Evolutionary conservation across 106 monocot species (phyloP), one percentile per base, ranked within the genome.

Genomic region (Chionographis japonica): DNA sequence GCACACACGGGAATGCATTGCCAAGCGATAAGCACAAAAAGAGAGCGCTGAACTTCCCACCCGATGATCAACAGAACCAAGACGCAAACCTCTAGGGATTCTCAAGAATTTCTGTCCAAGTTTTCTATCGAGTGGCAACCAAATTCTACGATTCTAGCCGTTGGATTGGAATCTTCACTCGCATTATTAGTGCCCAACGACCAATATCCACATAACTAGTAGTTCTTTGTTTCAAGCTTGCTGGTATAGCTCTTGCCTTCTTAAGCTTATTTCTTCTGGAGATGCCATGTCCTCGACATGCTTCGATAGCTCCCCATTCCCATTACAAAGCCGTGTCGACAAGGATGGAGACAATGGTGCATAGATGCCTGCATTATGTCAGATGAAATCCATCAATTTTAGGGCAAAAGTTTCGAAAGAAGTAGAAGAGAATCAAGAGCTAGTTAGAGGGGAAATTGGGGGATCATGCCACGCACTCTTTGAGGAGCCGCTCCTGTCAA

Each of bases 341-440:
- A 93, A 82, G 51, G 93, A 70, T 49, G 93, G 86, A n/a, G 84
- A 90, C 41, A 90, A 63, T 64, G 80, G 81, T 50, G 86, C 68
- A 65, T 89, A 84, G 1, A 65, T 51, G 72, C 78, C 94, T 94
- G 77, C 51, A 72, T 70, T 3, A 53, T 53, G 41, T 40, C 8
- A 70, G 40, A 49, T 20, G 11, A 69, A 70, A 38, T 63, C 2
- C 0, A 35, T 35, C 4, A 54, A 36, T 2, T 3, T 53, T 4
- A 54, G 13, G 37, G 4, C 14, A 67, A 6, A 15, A 54, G 3
- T 52, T 67, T n/a, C 10, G 35, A 67, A 36, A 16, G 7, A 46
- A 59, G 14, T 14, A 36, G 53, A 68, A 11, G 0, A 62, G 12
- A 55, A 11, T 40, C 11, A 16, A 40, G 3, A 40, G 53, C 16